Conservation (phyloP, 805 yeast species). For the Ogataea henricii region DNA sequence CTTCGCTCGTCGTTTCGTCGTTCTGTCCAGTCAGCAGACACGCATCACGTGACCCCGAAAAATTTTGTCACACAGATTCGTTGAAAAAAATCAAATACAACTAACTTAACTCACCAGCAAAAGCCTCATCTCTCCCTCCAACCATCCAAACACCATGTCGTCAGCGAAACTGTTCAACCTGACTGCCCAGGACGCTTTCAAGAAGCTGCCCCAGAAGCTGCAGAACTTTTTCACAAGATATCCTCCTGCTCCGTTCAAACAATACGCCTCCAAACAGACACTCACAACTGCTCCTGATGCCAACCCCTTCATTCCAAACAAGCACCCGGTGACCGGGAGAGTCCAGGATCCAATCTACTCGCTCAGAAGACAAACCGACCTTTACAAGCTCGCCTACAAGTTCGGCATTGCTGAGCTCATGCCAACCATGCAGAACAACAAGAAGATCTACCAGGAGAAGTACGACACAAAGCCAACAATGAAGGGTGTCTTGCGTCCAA, state of each 20-base stretch:
- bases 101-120: not conserved
- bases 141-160: slow-evolving; percentile 12
- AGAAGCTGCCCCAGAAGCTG: slow-evolving; percentile 65
- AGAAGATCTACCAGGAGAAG: slow-evolving; percentile 78
- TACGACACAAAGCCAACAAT: slow-evolving; percentile 67
- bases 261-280: slow-evolving; percentile 66
- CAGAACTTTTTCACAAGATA: slow-evolving; percentile 75
- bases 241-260: slow-evolving; percentile 80
- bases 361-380: slow-evolving; percentile 76
- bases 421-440: slow-evolving; percentile 62
- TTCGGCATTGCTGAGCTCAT: slow-evolving; percentile 78
- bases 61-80: not conserved
- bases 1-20: too few species aligned
- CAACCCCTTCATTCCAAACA: slow-evolving; percentile 86
- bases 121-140: not conserved
- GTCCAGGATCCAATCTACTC: slow-evolving; percentile 80
- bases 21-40: not conserved
- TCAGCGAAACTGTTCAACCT: slow-evolving; percentile 28
- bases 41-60: not conserved
- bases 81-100: not conserved
- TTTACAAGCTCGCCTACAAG: slow-evolving; percentile 78
- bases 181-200: slow-evolving; percentile 36
- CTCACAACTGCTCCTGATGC: slow-evolving; percentile 66
- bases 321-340: slow-evolving; percentile 76
- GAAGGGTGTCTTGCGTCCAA: slow-evolving; percentile 76